A percentile compares a stretch with the other conserved stretches of the same genome.
phyloP scores from a whole-genome alignment of 176 grass and related monocot genomes.

The Tillandsia leiboldiana region DNA sequence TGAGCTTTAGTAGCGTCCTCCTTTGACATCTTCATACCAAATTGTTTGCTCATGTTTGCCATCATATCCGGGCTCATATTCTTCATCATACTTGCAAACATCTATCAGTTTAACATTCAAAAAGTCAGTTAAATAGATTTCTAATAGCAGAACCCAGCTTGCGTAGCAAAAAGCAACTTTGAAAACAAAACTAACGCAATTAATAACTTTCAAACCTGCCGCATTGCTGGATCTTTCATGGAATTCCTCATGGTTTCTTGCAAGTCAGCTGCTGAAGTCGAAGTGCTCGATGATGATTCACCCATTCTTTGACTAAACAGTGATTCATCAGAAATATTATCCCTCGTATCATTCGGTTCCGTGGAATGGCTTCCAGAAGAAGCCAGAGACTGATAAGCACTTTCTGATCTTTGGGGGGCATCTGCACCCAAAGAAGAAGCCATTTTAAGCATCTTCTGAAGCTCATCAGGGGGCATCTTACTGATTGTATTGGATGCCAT shows the following conservation, averaged over 20 bases:
- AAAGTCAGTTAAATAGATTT: background rate
- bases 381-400: slow-evolving; percentile 23
- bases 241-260: slow-evolving; percentile 70
- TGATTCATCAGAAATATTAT: slow-evolving; percentile 18
- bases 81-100: slow-evolving; percentile 91
- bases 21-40: slow-evolving; percentile 89
- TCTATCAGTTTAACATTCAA: slow-evolving; percentile 34
- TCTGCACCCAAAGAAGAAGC: slow-evolving; percentile 54
- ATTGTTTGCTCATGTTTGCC: slow-evolving; percentile 86
- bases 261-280: slow-evolving; percentile 44
- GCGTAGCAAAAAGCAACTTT: background rate
- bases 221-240: slow-evolving; percentile 90
- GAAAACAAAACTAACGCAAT: background rate
- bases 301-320: slow-evolving; percentile 31
- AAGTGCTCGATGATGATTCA: slow-evolving; percentile 35
- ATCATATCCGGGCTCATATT: slow-evolving; percentile 97
- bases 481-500: slow-evolving; percentile 74
- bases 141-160: background rate
- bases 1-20: slow-evolving; percentile 87
- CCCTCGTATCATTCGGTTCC: background rate
- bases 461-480: slow-evolving; percentile 81
- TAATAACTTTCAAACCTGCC: slow-evolving; percentile 39
- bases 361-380: slow-evolving; percentile 6
- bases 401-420: slow-evolving; percentile 16
- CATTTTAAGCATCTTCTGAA: slow-evolving; percentile 68